Evolutionary conservation across 306 rosid species (phyloP), one percentile per base, ranked within the genome.

Genomic region (Vigna trinervia): DNA sequence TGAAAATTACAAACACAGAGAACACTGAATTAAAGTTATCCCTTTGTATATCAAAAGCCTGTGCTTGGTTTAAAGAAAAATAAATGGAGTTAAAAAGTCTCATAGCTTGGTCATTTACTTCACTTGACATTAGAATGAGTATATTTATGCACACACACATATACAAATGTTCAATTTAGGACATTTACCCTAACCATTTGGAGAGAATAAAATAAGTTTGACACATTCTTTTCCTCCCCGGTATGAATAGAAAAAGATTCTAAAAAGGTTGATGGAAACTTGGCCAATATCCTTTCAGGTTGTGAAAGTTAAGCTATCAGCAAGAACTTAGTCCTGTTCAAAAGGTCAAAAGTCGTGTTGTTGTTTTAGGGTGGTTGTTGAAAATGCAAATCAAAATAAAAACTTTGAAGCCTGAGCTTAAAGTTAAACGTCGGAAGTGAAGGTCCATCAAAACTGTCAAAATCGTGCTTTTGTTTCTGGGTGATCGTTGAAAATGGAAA

Each of bases 271-370:
- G 62, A 38, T 65, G 39, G n/a, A 66, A 56, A 66, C 19, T 20
- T 5, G 1, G 1, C 30, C 13, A 30, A 51, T 15, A 74, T 60
- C 9, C 46, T 53, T 46, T 50, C 28, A 11, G n/a, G 17, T 19
- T 74, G 26, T 41, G 32, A 30, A 51, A 70, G 39, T 59, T 32
- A 41, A 59, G 9, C 41, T 30, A 8, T 47, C 32, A 54, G 68
- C 81, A 56, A 17, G 38, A 23, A 22, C 50, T 46, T 28, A 22
- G 82, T 36, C 71, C 54, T 75, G 69, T 54, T 73, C 45, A 64
- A 71, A 12, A 46, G 32, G 71, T 39, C 71, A 65, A 65, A 19
- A 15, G 74, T 41, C 28, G 13, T 38, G 50, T 17, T 22, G 14
- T 74, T 61, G 12, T 26, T 63, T 65, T 62, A 13, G 22, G 30